A percentile compares a stretch with the other conserved stretches of the same genome.
phyloP scores from a whole-genome alignment of 2,329 filamentous ascomycete species.

The Phialocephala sp. region DNA sequence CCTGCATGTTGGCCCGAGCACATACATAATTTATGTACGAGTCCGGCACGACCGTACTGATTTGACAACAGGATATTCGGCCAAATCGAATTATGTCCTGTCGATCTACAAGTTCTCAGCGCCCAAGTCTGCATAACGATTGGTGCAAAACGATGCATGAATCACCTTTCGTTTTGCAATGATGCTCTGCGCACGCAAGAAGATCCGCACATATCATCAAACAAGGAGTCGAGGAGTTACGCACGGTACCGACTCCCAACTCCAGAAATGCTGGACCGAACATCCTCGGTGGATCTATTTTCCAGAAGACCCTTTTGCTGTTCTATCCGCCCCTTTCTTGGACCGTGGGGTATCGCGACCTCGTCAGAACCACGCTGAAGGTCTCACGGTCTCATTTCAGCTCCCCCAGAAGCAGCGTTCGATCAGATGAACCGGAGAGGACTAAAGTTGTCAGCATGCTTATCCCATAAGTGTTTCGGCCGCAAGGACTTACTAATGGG shows the following conservation, averaged over 20 bases:
- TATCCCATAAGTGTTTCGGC: conserved; percentile 1
- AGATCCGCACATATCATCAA: conserved; percentile 22
- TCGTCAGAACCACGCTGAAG: conserved; percentile 8
- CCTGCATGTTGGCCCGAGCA: conserved; percentile 13
- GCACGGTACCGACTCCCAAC: conserved; percentile 21
- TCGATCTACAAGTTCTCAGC: conserved; percentile 26
- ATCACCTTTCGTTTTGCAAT: conserved; percentile 20
- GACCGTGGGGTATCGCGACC: not conserved
- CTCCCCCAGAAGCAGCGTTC: conserved; percentile 83
- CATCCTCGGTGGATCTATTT: not conserved
- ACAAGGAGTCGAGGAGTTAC: conserved; percentile 2
- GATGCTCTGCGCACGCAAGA: conserved; percentile 24
- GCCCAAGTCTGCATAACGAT: not conserved
- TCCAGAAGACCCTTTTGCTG: conserved; percentile 3
- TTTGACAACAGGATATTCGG: conserved; percentile 22
- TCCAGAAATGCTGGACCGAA: conserved; percentile 4
- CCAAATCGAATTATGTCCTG: conserved; percentile 24
- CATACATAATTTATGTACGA: conserved; percentile 9
- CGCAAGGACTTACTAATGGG: conserved; percentile 75
- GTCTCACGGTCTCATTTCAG: conserved; percentile 58
- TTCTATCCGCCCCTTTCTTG: not conserved
- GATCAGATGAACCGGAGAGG: conserved; percentile 88
- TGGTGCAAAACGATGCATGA: conserved; percentile 17
- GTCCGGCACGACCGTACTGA: not conserved
- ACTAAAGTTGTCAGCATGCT: conserved; percentile 57